Evolutionary conservation across 148 eudicot genomes (phyloP).

Genomic region (Spergularia bocconei): DNA sequence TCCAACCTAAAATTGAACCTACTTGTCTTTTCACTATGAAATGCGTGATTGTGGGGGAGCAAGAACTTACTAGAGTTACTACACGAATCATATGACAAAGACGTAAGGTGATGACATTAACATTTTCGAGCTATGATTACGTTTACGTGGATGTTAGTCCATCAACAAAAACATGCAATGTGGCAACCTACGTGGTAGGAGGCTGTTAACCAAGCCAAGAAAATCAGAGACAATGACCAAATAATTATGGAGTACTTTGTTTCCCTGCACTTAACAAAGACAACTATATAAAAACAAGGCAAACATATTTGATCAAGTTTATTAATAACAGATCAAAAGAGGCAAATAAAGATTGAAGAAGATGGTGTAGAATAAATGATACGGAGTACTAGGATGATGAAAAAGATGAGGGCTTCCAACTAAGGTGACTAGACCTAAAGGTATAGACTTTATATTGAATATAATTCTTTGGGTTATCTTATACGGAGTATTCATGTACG

Average conservation of each 20-base stretch:
- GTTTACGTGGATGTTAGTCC: conserved; percentile 8
- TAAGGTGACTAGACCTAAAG: no score
- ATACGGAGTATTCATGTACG: no score
- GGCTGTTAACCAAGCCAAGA: not conserved
- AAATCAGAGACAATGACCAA: conserved; percentile 2
- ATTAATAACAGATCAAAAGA: not conserved
- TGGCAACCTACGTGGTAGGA: conserved; percentile 18
- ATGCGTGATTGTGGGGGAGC: not conserved
- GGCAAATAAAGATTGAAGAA: no score
- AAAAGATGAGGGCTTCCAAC: no score
- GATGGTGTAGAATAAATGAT: no score
- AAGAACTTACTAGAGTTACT: not conserved
- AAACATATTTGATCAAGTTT: not conserved
- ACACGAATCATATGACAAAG: not conserved
- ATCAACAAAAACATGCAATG: conserved; percentile 14
- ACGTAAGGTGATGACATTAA: not conserved
- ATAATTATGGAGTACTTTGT: not conserved
- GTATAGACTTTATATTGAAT: no score
- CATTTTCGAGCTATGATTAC: not conserved
- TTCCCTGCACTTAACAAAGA: not conserved
- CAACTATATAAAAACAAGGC: not conserved
- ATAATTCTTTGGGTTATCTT: no score
- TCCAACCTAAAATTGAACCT: no score
- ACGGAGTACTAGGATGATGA: no score
- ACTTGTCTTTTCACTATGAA: no score